A percentile compares a stretch with the other conserved stretches of the same genome.
These are phyloP conservation scores for Wallemia hederae DNA, from an alignment of 1,284 basidiomycete species.

Conservation along the genomic window DNA sequence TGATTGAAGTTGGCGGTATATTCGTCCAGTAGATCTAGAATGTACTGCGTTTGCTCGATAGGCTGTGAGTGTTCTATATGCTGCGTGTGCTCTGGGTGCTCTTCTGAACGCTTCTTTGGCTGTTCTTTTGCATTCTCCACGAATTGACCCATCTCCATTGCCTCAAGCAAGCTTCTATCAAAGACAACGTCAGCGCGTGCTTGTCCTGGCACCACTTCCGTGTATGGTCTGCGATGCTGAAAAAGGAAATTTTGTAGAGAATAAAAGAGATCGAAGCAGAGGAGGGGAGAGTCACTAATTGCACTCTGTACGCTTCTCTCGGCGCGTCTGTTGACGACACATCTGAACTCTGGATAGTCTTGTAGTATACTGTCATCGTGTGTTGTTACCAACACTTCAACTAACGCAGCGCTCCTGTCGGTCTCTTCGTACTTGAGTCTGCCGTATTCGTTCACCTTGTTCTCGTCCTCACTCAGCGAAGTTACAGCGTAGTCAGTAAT, in stretches of 20 bases:
- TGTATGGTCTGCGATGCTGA: not conserved
- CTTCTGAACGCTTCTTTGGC: too few species aligned
- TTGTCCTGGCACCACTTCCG: not conserved
- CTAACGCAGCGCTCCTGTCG: not conserved
- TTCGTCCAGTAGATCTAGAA: too few species aligned
- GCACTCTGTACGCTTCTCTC: not conserved
- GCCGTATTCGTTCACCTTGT: not conserved
- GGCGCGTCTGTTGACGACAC: not conserved
- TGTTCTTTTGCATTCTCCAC: too few species aligned
- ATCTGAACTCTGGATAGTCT: not conserved
- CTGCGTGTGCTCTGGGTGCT: too few species aligned
- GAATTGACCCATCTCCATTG: not conserved
- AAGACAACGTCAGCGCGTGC: not conserved
- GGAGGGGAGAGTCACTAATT: not conserved
- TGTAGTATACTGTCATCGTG: not conserved
- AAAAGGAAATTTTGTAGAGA: not conserved
- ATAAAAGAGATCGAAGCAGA: not conserved
- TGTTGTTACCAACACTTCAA: not conserved
- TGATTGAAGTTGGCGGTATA: too few species aligned
- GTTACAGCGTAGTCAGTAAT: not conserved
- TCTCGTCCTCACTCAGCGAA: not conserved
- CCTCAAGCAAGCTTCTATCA: not conserved
- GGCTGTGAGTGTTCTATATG: too few species aligned
- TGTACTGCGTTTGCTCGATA: too few species aligned
- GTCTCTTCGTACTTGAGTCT: not conserved